Conservation (phyloP, 495 filamentous ascomycete genomes). For the Tuber umbilicatum region DNA sequence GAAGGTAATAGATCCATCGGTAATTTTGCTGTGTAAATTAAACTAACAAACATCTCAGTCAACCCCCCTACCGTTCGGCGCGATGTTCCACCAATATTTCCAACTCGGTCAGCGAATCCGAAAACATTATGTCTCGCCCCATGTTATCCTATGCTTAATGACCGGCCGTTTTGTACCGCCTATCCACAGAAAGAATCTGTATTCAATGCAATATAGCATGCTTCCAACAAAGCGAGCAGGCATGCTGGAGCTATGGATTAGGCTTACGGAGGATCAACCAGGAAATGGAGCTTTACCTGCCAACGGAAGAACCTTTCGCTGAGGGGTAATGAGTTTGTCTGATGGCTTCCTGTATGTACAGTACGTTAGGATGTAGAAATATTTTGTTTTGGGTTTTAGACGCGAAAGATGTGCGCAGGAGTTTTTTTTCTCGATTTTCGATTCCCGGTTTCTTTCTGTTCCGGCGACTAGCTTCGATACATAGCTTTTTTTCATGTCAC, state of each 20-base stretch:
- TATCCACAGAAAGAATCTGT: conserved; percentile 87
- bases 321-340: not conserved
- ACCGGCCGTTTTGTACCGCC: conserved; percentile 86
- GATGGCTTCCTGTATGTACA: not conserved
- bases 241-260: conserved; percentile 77
- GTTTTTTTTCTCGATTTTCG: not conserved
- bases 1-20: conserved; percentile 5
- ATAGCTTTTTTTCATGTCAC: not conserved
- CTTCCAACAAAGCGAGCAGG: conserved; percentile 73
- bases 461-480: not conserved
- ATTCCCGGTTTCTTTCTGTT: not conserved
- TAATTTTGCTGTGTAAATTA: not conserved
- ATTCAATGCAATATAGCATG: conserved; percentile 98
- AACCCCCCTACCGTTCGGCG: conserved; percentile 77
- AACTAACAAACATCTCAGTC: conserved; percentile 50
- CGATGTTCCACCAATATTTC: conserved; percentile 96
- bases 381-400: not conserved
- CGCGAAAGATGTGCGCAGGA: not conserved
- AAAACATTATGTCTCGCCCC: conserved; percentile 87
- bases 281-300: not conserved
- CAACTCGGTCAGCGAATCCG: conserved; percentile 85
- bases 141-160: conserved; percentile 76
- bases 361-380: not conserved
- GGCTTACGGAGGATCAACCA: conserved; percentile 52
- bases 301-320: not conserved